These are phyloP conservation scores for Boechera stricta DNA, from an alignment of 345 rosid genomes.

Conservation along the genomic window DNA sequence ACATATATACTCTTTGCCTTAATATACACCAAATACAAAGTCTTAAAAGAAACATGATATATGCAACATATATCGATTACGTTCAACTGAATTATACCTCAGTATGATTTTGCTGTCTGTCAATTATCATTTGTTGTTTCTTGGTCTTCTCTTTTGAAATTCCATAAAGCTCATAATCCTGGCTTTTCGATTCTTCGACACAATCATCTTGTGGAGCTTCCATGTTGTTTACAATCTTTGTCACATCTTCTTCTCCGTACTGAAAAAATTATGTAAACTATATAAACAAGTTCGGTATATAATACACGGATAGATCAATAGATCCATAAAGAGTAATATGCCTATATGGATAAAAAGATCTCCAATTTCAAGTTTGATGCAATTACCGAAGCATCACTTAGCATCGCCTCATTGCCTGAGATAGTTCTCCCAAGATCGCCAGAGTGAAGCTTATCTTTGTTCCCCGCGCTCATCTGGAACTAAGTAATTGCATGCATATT, in stretches of 20 bases:
- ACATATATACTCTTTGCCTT: not conserved
- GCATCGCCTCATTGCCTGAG: constrained; percentile 24
- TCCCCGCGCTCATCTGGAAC: constrained; percentile 14
- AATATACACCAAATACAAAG: constrained; percentile 9
- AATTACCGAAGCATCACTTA: constrained; percentile 36
- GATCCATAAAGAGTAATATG: constrained; percentile 1
- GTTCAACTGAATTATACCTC: constrained; percentile 50
- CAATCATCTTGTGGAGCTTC: constrained; percentile 29
- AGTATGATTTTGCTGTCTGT: constrained; percentile 65
- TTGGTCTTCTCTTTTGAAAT: constrained; percentile 37
- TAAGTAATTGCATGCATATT: constrained; percentile 12
- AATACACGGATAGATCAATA: not conserved
- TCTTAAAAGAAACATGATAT: not conserved
- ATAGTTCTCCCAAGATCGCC: constrained; percentile 23
- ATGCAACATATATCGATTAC: not conserved
- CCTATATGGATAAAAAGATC: constrained; percentile 2
- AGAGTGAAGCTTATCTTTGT: constrained; percentile 21
- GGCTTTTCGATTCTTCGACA: not conserved
- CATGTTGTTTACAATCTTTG: constrained; percentile 27
- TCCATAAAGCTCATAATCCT: constrained; percentile 19
- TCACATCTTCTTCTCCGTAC: constrained; percentile 48
- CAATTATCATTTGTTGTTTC: constrained; percentile 64
- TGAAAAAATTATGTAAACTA: constrained; percentile 31
- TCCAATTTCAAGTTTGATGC: constrained; percentile 4
- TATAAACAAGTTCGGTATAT: constrained; percentile 1